These are phyloP conservation scores for Aspergillus hiratsukae DNA, from an alignment of 2,329 filamentous ascomycete genomes.

Conservation along the genomic window DNA sequence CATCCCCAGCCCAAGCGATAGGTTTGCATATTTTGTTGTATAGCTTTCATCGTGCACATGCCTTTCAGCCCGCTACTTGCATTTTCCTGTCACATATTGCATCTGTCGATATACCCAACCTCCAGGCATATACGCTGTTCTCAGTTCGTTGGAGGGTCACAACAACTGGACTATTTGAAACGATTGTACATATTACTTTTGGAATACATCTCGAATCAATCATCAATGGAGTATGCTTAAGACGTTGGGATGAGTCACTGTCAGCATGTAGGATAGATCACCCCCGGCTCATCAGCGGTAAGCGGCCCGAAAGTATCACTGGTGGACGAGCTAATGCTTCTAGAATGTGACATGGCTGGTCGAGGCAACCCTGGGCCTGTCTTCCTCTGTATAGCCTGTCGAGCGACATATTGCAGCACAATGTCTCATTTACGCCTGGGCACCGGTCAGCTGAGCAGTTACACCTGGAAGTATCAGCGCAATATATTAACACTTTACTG, in stretches of 20 bases:
- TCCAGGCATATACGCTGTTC: neutral
- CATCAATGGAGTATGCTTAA: neutral
- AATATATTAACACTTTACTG: too few relatives aligned
- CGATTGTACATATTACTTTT: neutral
- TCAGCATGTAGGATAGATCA: too few relatives aligned
- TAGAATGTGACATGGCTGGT: too few relatives aligned
- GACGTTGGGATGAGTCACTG: neutral
- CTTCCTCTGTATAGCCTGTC: too few relatives aligned
- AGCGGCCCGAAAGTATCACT: too few relatives aligned
- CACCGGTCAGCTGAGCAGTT: too few relatives aligned
- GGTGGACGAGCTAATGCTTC: too few relatives aligned
- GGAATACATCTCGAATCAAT: neutral
- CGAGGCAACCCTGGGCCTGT: too few relatives aligned
- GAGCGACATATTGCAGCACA: too few relatives aligned
- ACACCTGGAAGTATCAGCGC: too few relatives aligned
- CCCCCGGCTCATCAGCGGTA: too few relatives aligned
- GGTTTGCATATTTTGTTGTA: neutral
- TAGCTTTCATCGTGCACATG: neutral
- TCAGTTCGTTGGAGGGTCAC: neutral
- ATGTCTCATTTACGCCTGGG: too few relatives aligned
- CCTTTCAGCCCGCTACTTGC: neutral
- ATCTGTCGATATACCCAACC: neutral
- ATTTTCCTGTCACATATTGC: neutral
- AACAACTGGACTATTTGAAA: neutral
- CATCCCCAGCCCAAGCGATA: neutral